Percentiles rank a stretch among this genome's conserved stretches.
Conservation (phyloP, 1,139 yeast genomes). For the Candida anutae region DNA sequence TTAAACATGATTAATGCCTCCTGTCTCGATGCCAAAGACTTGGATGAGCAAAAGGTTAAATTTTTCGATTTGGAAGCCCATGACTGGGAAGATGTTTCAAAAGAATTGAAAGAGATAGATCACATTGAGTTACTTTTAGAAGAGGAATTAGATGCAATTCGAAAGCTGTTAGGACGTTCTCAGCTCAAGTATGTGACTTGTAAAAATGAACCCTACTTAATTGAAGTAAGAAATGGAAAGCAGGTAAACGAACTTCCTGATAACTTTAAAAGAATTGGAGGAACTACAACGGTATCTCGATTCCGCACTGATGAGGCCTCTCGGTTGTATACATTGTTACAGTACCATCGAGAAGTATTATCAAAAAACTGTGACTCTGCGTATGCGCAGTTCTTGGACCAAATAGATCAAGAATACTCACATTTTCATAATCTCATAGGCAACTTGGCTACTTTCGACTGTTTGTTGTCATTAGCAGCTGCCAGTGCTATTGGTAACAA, state of each 20-base stretch:
- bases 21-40: constrained; percentile 41
- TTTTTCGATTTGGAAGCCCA: constrained; percentile 44
- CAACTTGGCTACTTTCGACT: constrained; percentile 59
- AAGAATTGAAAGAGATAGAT: constrained; percentile 34
- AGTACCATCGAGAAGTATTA: constrained; percentile 57
- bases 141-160: constrained; percentile 41
- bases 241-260: constrained; percentile 51
- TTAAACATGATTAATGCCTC: constrained; percentile 51
- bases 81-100: constrained; percentile 33
- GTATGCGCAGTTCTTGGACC: constrained; percentile 44
- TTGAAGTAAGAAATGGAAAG: constrained; percentile 62
- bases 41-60: constrained; percentile 38
- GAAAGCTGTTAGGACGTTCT: constrained; percentile 47
- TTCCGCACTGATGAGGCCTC: constrained; percentile 58
- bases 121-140: constrained; percentile 38
- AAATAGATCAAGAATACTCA: constrained; percentile 41
- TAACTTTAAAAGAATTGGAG: constrained; percentile 70
- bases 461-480: constrained; percentile 63
- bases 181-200: constrained; percentile 49
- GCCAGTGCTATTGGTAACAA: constrained; percentile 42
- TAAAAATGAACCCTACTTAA: constrained; percentile 57
- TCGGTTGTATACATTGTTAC: constrained; percentile 45
- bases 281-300: constrained; percentile 64
- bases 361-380: constrained; percentile 47
- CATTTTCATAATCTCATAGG: constrained; percentile 43